Conservation (phyloP, 1,139 yeast species). For the Sugiyamaella novakii region DNA sequence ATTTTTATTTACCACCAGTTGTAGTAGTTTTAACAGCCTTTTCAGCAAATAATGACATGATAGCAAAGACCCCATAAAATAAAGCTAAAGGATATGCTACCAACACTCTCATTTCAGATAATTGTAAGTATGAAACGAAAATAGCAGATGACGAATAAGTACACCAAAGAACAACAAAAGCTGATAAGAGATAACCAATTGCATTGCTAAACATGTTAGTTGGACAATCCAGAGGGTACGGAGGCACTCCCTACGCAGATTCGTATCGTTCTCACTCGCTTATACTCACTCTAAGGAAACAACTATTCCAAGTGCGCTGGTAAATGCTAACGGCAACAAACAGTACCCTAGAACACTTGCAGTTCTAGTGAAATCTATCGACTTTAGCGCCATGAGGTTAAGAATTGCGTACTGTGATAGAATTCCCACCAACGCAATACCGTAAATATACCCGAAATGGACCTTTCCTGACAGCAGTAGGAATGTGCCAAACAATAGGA, state of each 20-base stretch:
- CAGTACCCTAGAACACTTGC: slow-evolving; percentile 96
- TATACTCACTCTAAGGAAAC: slow-evolving; percentile 56
- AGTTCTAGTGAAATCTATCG: slow-evolving; percentile 70
- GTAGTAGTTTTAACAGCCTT: slow-evolving; percentile 27
- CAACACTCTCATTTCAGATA: slow-evolving; percentile 82
- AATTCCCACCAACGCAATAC: slow-evolving; percentile 92
- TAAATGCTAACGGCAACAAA: slow-evolving; percentile 80
- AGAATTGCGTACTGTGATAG: slow-evolving; percentile 79
- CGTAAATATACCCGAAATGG: slow-evolving; percentile 95
- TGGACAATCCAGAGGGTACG: not conserved
- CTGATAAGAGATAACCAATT: slow-evolving; percentile 71
- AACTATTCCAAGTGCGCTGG: slow-evolving; percentile 75
- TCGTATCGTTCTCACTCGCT: no score
- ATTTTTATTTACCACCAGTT: slow-evolving; percentile 3
- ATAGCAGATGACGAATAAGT: slow-evolving; percentile 93
- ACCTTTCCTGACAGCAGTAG: slow-evolving; percentile 85
- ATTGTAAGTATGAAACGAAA: slow-evolving; percentile 79
- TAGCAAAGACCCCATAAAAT: slow-evolving; percentile 91
- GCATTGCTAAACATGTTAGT: slow-evolving; percentile 46
- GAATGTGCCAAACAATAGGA: slow-evolving; percentile 83
- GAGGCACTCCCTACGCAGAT: no score
- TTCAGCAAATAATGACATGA: slow-evolving; percentile 91
- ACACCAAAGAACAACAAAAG: slow-evolving; percentile 84
- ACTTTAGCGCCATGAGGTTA: slow-evolving; percentile 71
- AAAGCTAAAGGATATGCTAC: slow-evolving; percentile 93